Evolutionary conservation across 768 basidiomycete species (phyloP), one percentile per base, ranked within the genome.

Genomic region (Daedalea quercina): DNA sequence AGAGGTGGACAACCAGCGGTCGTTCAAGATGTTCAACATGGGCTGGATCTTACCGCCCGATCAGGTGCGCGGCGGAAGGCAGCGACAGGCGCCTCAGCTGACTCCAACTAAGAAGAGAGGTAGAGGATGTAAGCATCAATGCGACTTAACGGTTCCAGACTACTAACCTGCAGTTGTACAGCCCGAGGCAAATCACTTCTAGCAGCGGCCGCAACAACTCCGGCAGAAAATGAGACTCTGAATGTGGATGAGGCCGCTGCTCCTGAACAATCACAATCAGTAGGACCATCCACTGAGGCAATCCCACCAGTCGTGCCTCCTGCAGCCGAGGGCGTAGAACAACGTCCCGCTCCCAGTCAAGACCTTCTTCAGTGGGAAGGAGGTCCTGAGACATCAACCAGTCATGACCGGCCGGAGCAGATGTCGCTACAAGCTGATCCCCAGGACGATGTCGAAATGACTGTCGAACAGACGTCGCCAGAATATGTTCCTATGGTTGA

Each of bases 11-110:
- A 76, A 78, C 41, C 77, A 80, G 51, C 78, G 78, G 41, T 85
- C 84, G 19, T 96, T 95, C 73, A 79, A 74, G 63, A 68, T 85
- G 69, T 95, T 95, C 69, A 85, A 96, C 54, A 73, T 75, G 22
- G 93, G 93, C 0, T 94, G 91, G 92, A 90, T 95, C 8, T 69
- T 94, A 13, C 88, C 90, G 22, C 73, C 81, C 2, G 88, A 86
- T 31, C 78, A 82, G 48, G 78, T 81, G 57, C 76, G 92, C 28
- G 78, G 82, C 26, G 81, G 82, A 20, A 71, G 87, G 13, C 65
- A 68, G 20, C 67, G 65, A n/a, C 60, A 64, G 3, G 56, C 73
- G 26, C 78, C 75, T 31, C 78, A 81, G 9, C 79, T 81, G 26
- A 65, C 76, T 35, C 78, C 81, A 11, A 78, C 81, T 34, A 64